Base-by-base conservation (phyloP, 2,329 filamentous ascomycete genomes). In the Dothideomycetes sp. region DNA sequence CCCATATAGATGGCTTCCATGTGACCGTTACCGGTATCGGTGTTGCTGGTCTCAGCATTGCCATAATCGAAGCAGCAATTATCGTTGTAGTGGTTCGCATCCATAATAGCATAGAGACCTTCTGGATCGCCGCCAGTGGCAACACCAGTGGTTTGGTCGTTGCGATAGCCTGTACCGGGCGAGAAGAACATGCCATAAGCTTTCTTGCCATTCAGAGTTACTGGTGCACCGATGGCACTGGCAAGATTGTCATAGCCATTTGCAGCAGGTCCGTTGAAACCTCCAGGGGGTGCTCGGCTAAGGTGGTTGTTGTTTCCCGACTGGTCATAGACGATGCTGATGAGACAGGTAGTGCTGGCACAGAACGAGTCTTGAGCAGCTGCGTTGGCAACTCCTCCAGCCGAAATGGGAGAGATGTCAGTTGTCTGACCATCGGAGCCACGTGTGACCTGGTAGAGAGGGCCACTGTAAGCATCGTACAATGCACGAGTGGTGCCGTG, bases 1-100 rank as follows among this genome's bases (percentile, higher is more conserved):
- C 78, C 78, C 50, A 68, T 81, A 65, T 81, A 82, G 44, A 82
- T 74, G 41, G 78, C 74, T 53, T 82, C 78, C 78, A 82, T 82
- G 51, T 80, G 76, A n/a, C 73, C 77, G 40, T 71, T 69, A 2
- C 78, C 78, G 0, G 74, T 70, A 34, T 64, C 61, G 0, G 37
- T 36, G 29, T 51, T 63, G 50, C 49, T 63, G 6, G 55, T 61
- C 46, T 65, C 63, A 5, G 61, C 63, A 28, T 65, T 65, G 19
- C 63, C 62, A 23, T 64, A 65, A 46, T 64, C 62, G 42, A 64
- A 64, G 48, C 67, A 78, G 60, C 74, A 77, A 5, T 45, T 64
- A 16, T 55, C 62, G 49, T 77, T 78, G 62, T 70, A 77, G 51
- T 77, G 73, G 0, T 70, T 74, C 0, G 74, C 74, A 48, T 78